Evolutionary conservation across 2,329 filamentous ascomycete species (phyloP).

Genomic region (Lecanoromycetidae sp.): DNA sequence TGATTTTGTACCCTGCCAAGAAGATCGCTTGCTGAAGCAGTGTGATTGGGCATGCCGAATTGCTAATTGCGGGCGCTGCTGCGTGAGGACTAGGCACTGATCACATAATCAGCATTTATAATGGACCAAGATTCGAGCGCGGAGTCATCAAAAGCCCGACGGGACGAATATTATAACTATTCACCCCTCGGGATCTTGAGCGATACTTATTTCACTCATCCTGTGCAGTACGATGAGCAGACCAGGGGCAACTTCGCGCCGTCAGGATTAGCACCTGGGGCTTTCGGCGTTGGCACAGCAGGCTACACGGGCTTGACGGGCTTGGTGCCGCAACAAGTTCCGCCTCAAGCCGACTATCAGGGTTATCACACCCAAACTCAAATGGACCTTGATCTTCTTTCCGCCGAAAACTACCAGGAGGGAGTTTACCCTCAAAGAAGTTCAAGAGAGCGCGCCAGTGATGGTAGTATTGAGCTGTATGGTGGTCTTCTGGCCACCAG

Average conservation of each 20-base stretch:
- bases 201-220: slow-evolving; percentile 9
- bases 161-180: slow-evolving; percentile 8
- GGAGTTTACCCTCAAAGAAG: not conserved
- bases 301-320: not conserved
- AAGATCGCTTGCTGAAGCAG: too few relatives aligned
- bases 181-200: slow-evolving; percentile 3
- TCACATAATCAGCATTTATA: too few relatives aligned
- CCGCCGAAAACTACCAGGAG: slow-evolving; percentile 10
- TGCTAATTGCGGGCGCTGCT: too few relatives aligned
- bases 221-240: not conserved
- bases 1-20: too few relatives aligned
- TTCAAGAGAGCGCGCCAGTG: not conserved
- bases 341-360: not conserved
- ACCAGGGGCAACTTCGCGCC: not conserved
- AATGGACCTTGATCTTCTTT: slow-evolving; percentile 9
- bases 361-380: not conserved
- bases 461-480: not conserved
- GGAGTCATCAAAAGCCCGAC: slow-evolving; percentile 1
- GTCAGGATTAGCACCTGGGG: too few relatives aligned
- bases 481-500: not conserved
- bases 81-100: too few relatives aligned
- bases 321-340: not conserved
- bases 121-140: too few relatives aligned
- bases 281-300: too few relatives aligned
- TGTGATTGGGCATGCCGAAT: too few relatives aligned